phyloP scores from a whole-genome alignment of 331 rosid genomes.

The Saraca asoca region DNA sequence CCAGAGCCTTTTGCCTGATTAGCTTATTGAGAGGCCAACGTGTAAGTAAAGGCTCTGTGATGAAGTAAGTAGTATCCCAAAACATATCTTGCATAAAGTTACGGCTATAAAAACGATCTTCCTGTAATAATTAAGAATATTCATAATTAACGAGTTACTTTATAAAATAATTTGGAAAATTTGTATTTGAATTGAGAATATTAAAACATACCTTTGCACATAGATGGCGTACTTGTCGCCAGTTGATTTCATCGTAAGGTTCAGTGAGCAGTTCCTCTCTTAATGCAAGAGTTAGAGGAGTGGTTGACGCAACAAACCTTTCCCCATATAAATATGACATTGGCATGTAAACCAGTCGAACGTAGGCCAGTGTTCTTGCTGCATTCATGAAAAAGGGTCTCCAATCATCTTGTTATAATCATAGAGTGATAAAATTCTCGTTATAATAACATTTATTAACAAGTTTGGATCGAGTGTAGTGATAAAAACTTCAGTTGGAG shows the following conservation, averaged over 20 bases:
- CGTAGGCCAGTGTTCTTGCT: slow-evolving; percentile 71
- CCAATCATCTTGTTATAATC: too few species aligned
- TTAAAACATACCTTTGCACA: slow-evolving; percentile 39
- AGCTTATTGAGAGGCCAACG: slow-evolving; percentile 74
- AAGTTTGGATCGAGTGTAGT: too few species aligned
- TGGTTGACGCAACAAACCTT: slow-evolving; percentile 69
- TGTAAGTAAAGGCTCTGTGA: slow-evolving; percentile 64
- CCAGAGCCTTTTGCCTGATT: slow-evolving; percentile 59
- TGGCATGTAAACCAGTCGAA: slow-evolving; percentile 67
- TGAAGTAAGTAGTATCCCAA: slow-evolving; percentile 66
- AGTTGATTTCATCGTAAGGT: slow-evolving; percentile 48
- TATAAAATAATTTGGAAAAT: too few species aligned
- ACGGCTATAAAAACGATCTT: slow-evolving; percentile 76
- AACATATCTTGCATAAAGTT: slow-evolving; percentile 61
- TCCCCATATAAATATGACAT: too few species aligned
- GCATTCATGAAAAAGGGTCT: too few species aligned
- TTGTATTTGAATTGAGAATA: too few species aligned
- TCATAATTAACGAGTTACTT: too few species aligned
- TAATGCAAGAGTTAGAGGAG: slow-evolving; percentile 55
- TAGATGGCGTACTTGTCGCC: slow-evolving; percentile 48
- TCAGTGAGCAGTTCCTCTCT: slow-evolving; percentile 54
- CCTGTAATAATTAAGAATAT: slow-evolving; percentile 37
- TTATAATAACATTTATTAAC: too few species aligned
- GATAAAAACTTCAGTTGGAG: too few species aligned
- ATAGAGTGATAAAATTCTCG: too few species aligned